Base-by-base conservation (phyloP, 495 filamentous ascomycete species). In the Penicillium desertorum region DNA sequence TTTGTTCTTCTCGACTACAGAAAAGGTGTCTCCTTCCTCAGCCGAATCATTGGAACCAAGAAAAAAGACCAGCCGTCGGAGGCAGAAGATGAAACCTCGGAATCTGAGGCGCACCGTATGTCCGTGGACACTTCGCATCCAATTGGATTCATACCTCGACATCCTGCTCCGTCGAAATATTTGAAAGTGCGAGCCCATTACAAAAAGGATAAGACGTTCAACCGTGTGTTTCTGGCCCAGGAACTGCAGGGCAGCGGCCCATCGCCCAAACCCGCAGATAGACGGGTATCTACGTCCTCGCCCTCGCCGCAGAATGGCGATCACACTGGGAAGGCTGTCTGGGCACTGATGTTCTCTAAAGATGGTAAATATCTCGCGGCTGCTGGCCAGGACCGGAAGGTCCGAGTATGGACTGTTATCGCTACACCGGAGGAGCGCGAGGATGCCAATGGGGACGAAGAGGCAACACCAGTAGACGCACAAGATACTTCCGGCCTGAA, bases 351-450 rank as follows among this genome's bases (percentile, higher is more conserved):
- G 58, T 97, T 97, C 61, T 97, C 92, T 60, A 91, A 88, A 46
- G 94, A 98, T 76, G 94, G 94, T 12, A 90, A 81, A 66, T 96
- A 92, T 70, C 77, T 99, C 10, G 94, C 94, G 12, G 89, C 91
- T 19, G 95, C 86, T 12, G 94, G 94, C 3, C 88, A 91, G 61
- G 95, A 98, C 67, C 82, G 83, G 48, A 81, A 93, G 29, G 88
- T 99, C 5, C 80, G 95, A 41, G 83, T 98, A 36, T 99, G 93
- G 93, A 84, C 86, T 0, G 94, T 98, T 7, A 84, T 99, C 19
- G 83, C 90, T 11, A 91, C 86, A 1, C 77, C 84, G 8, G 88
- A 93, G 56, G 92, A 97, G 61, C 85, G 94, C 11, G 76, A 81
- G 54, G 75, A 78, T 29, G 84, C 88, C 61, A 86, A 90, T 60